Conservation (phyloP, 2,329 filamentous ascomycete genomes). For the Trichoderma gracile region DNA sequence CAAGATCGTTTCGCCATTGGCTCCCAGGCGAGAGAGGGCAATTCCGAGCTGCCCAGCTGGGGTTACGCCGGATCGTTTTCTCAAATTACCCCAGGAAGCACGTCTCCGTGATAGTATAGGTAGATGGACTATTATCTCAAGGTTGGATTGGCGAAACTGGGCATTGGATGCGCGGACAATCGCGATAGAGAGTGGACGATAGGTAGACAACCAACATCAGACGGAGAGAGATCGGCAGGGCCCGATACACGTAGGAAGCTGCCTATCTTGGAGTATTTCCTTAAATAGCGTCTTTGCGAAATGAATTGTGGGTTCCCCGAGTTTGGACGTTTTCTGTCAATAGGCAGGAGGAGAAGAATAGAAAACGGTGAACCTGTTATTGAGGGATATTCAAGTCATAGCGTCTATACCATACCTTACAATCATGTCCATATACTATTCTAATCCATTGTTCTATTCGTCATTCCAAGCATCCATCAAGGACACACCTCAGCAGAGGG, state of each 20-base stretch:
- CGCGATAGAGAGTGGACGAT: background rate
- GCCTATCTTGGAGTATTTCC: background rate
- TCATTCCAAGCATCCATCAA: too few species aligned
- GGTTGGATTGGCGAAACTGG: background rate
- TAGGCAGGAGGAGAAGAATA: too few species aligned
- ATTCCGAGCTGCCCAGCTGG: constrained; percentile 10
- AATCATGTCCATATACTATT: too few species aligned
- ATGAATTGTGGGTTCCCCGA: background rate
- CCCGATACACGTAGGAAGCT: background rate
- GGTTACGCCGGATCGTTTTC: background rate
- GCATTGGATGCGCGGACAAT: background rate
- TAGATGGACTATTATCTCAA: background rate
- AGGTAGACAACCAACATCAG: too few species aligned
- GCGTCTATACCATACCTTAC: too few species aligned
- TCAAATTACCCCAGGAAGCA: background rate
- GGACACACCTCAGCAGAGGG: too few species aligned
- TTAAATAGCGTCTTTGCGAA: background rate
- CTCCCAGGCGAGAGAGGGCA: background rate
- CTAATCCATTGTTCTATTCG: too few species aligned
- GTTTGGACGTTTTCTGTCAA: too few species aligned
- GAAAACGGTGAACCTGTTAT: too few species aligned
- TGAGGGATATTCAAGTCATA: too few species aligned
- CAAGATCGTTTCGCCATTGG: background rate
- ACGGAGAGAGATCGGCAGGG: constrained; percentile 14
- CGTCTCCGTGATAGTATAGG: background rate